Base-by-base conservation (phyloP, 768 basidiomycete genomes). In the Rhodotorula babjevae region DNA sequence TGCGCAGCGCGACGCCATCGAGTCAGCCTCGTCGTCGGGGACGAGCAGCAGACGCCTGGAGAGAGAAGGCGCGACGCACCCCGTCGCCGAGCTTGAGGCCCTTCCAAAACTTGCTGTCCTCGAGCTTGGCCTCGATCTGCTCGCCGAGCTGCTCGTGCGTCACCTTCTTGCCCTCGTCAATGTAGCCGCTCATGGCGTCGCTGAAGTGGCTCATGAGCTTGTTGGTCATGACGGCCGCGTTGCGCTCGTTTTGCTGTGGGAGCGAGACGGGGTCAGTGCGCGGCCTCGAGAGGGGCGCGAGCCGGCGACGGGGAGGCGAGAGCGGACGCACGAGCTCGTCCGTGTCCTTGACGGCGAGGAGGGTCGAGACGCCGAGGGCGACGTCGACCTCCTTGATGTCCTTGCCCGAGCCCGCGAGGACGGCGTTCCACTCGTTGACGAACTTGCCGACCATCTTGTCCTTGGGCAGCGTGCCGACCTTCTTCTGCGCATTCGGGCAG, bases 91-190 rank as follows among this genome's bases (percentile, higher is more conserved):
- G 86, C 87, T 90, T 88, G 73, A 82, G 80, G 68, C 83, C 85
- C 77, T 84, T 86, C 93, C 95, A 97, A 27, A 95, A 87, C 79
- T 89, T 92, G 88, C 89, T 91, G 80, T 97, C 89, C 89, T 94
- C 95, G 71, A 97, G 84, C 61, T 93, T 87, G 18, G 86, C 85
- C 82, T 99, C 95, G 61, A 97, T 89, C 80, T 92, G 88, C 47
- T 87, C 85, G 11, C 92, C 87, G 55, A 97, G 87, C 77, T 87
- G 84, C 76, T 93, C 92, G 78, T 99, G 95, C 0, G 91, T 86
- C 44, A 96, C 89, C 80, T 91, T 92, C 55, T 90, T 87, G 79
- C 93, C 93, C 76, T 88, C 87, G 82, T 99, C 95, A 47, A 98
- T 84, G 79, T 96, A 93, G 8, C 87, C 86, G 81, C 94, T 92